Percentiles rank a stretch among this genome's conserved stretches.
Evolutionary conservation across 1,284 basidiomycete species (phyloP).

Genomic region (Puccinia triticina): DNA sequence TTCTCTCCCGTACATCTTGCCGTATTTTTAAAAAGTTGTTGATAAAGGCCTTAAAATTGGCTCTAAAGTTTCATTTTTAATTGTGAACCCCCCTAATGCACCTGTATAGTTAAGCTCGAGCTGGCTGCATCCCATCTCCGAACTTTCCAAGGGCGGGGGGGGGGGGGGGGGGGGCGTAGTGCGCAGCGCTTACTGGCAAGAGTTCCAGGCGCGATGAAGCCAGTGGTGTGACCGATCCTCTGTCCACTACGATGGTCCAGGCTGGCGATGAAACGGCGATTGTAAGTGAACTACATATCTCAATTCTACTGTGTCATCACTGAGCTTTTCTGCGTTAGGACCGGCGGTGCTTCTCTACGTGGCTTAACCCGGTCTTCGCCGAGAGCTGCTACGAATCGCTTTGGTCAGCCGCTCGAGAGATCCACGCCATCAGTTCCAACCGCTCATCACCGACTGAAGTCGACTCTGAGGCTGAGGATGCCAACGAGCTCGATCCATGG

Average conservation of each 20-base stretch:
- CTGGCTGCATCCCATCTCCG: too few species aligned
- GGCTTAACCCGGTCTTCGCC: conserved; percentile 24
- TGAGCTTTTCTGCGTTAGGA: neutral
- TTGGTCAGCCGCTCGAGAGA: conserved; percentile 11
- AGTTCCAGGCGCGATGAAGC: too few species aligned
- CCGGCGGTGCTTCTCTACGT: conserved; percentile 9
- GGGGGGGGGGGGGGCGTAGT: too few species aligned
- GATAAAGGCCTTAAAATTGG: too few species aligned
- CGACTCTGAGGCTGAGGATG: neutral
- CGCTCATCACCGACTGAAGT: neutral
- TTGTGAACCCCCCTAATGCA: too few species aligned
- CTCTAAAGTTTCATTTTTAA: too few species aligned
- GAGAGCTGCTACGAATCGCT: conserved; percentile 12
- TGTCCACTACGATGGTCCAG: neutral
- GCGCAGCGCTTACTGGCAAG: too few species aligned
- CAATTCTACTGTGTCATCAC: neutral
- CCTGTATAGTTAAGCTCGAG: too few species aligned
- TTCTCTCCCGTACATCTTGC: too few species aligned
- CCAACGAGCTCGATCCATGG: conserved; percentile 32
- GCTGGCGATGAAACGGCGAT: neutral
- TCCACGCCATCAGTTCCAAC: neutral
- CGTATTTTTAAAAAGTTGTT: too few species aligned
- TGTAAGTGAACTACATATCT: neutral
- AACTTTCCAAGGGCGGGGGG: too few species aligned
- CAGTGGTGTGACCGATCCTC: too few species aligned